Evolutionary conservation across 2,329 filamentous ascomycete genomes (phyloP).

Genomic region (Fusarium staphyleae): DNA sequence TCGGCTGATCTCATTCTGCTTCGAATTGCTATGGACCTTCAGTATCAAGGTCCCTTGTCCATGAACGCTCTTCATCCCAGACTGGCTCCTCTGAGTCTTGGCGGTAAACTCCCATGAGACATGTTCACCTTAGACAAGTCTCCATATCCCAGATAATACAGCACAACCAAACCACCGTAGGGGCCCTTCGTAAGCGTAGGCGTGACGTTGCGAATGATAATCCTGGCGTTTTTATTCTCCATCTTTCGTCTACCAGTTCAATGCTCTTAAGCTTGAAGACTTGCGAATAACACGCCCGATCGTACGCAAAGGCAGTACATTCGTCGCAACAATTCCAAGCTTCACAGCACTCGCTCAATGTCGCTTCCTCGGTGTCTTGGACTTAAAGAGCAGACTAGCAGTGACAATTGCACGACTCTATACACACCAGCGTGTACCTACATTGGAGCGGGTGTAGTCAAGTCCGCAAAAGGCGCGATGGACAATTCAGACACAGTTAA

Average conservation of each 20-base stretch:
- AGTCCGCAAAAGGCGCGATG: too few species aligned
- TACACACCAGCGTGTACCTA: too few species aligned
- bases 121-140: conserved; percentile 26
- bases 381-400: too few species aligned
- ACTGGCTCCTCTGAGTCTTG: neutral
- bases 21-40: neutral
- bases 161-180: conserved; percentile 33
- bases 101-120: conserved; percentile 13
- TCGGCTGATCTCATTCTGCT: conserved; percentile 8
- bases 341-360: too few species aligned
- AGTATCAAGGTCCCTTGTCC: neutral
- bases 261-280: too few species aligned
- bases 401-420: too few species aligned
- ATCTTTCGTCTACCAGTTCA: neutral
- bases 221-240: neutral
- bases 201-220: conserved; percentile 17
- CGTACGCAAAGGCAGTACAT: too few species aligned
- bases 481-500: too few species aligned
- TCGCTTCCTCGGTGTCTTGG: too few species aligned
- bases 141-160: conserved; percentile 34
- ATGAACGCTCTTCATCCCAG: neutral
- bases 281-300: neutral
- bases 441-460: too few species aligned
- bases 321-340: too few species aligned
- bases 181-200: conserved; percentile 36